These are phyloP conservation scores for Russula foetens DNA, from an alignment of 768 basidiomycete species.

Conservation along the genomic window DNA sequence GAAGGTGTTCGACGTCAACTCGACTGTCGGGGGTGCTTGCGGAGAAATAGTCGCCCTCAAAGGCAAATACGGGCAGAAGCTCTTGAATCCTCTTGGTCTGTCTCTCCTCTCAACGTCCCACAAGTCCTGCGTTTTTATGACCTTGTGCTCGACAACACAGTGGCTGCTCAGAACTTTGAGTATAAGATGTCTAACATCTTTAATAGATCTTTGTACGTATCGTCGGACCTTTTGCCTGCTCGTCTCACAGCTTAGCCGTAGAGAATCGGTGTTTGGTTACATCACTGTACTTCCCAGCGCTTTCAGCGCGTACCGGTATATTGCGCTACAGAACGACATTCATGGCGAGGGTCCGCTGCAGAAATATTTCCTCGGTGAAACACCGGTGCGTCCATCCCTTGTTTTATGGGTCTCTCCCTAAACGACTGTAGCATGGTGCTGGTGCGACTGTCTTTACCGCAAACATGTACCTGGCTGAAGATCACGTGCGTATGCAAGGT, in stretches of 20 bases:
- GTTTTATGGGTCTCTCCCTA: not conserved
- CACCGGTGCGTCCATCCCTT: slow-evolving; percentile 47
- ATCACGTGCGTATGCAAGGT: slow-evolving; percentile 43
- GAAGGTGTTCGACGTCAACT: slow-evolving; percentile 92
- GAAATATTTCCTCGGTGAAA: slow-evolving; percentile 97
- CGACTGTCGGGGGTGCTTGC: slow-evolving; percentile 89
- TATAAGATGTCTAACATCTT: slow-evolving; percentile 93
- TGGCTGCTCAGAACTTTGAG: slow-evolving; percentile 90
- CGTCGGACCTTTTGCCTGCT: not conserved
- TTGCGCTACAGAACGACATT: slow-evolving; percentile 82
- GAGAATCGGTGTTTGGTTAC: slow-evolving; percentile 84
- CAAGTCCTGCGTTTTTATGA: not conserved
- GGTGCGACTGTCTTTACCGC: slow-evolving; percentile 89
- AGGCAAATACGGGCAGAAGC: slow-evolving; percentile 69
- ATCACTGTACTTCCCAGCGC: slow-evolving; percentile 92
- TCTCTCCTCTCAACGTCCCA: not conserved
- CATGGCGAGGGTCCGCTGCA: slow-evolving; percentile 82
- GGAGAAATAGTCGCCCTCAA: slow-evolving; percentile 94
- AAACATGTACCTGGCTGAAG: slow-evolving; percentile 94
- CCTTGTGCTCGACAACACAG: slow-evolving; percentile 23
- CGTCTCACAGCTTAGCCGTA: slow-evolving; percentile 18
- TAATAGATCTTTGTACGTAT: slow-evolving; percentile 67
- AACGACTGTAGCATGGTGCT: slow-evolving; percentile 50
- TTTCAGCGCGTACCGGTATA: slow-evolving; percentile 87
- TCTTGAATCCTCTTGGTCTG: slow-evolving; percentile 65